Evolutionary conservation across 345 rosid genomes (phyloP), one percentile per base, ranked within the genome.

Genomic region (Linum usitatissimum): DNA sequence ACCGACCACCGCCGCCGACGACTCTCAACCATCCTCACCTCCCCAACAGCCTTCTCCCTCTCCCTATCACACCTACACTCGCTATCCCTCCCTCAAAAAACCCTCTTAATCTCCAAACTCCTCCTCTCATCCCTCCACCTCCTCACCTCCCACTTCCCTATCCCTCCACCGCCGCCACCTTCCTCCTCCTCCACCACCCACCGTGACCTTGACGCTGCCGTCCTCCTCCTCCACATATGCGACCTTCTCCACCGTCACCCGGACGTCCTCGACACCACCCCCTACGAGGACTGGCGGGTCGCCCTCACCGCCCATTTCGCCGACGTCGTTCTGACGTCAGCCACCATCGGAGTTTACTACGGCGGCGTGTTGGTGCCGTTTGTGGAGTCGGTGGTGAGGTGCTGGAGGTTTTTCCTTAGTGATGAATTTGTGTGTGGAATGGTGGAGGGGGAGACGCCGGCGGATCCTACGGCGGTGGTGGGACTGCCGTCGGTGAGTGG

Each of bases 221-320:
- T 85, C 18, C 89, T 90, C 48, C 96, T 90, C 71, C 84, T 94
- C 63, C 78, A 87, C 62, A 90, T 88, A 30, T 90, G 97, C 56
- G 95, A 94, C 55, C 71, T 83, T 39, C 88, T 82, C 54, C 92
- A 83, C 18, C 74, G 74, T 17, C 60, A 80, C 69, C 95, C 99
- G 7, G 68, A 80, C 17, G 68, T 77, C 10, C 78, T 94, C 20
- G 65, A 66, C 60, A 19, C 30, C 30, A 61, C 79, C 55, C 77
- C 86, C 6, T 72, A 68, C 6, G 55, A 70, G 18, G 68, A 74
- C 18, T 94, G 97, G 96, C 80, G 88, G 14, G 55, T 34, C n/a
- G 67, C 77, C 18, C 75, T 94, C 57, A 64, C 66, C 0, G 55
- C 40, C 1, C 58, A 61, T 8, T 90, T n/a, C 70, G 71, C 74